Base-by-base conservation (phyloP, 257 asterid genomes). In the Solanum chaucha region DNA sequence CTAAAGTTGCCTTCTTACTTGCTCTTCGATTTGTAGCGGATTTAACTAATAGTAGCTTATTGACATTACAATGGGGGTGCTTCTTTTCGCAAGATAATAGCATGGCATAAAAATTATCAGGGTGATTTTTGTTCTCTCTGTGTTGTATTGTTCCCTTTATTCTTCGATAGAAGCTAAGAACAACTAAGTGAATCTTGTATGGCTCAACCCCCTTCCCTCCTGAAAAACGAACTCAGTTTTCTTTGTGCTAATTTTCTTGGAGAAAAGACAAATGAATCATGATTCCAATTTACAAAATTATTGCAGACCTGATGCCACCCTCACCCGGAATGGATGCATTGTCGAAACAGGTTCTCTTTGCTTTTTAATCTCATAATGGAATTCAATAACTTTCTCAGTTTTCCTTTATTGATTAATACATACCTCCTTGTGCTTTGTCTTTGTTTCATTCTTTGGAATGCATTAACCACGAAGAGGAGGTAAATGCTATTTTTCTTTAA, bases 241-340 rank as follows among this genome's bases (percentile, higher is more conserved):
- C 14, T 14, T 40, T 75, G 1, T 75, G 48, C 32, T 41, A n/a
- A 22, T 24, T 84, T 64, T 64, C 10, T n/a, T 64, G 34, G 17
- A 84, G 55, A 64, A 26, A 35, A 38, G 87, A 8, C 26, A 28
- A 64, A 5, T 28, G 26, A 48, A 61, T 32, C 74, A 22, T 58
- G 51, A 24, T 64, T 70, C 10, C 58, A 35, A 71, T 20, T 58
- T 38, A 3, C 75, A 12, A 64, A 14, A 0, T 84, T 0, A 14
- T 65, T 59, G 77, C 87, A 84, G 87, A 65, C 40, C 64, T 64
- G 73, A 84, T 84, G 87, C 87, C 87, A 24, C 64, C 80, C 11
- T 68, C 80, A 3, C 80, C 78, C 12, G 6, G 87, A 84, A 84
- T 84, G 75, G 87, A 64, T 38, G 15, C 87, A 84, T 64, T 64